Base-by-base conservation (phyloP, 2,329 filamentous ascomycete species). In the Aureobasidium sp. region DNA sequence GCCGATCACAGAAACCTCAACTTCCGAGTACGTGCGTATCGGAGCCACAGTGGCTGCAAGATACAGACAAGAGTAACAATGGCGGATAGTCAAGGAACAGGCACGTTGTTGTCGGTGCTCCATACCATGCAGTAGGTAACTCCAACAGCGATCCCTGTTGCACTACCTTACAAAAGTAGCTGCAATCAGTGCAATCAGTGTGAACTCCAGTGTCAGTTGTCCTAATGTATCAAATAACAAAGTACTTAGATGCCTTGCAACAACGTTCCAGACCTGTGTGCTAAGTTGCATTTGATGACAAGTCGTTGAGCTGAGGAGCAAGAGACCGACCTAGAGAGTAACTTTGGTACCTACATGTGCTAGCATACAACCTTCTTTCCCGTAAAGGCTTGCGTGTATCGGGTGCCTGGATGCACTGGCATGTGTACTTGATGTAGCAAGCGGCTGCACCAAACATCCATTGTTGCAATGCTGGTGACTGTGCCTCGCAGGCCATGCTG, bases 351-450 rank as follows among this genome's bases (percentile, higher is more conserved):
- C 51, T 55, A 42, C 51, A 42, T 55, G 26, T 41, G 9, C 23
- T 41, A 52, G 34, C 23, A 42, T 41, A 55, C 51, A 42, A 42
- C 36, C 26, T 55, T 55, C 51, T 55, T 55, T n/a, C 17, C 20
- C 15, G 51, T 41, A 42, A 10, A 42, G 37, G 51, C 50, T 52
- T 55, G 51, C 37, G 51, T 41, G 51, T 55, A 55, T 55, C 51
- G 37, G 51, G 17, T 29, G 51, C 51, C 36, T 41, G 23, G 15
- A 32, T 55, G 26, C 36, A 55, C 51, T 42, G 9, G 15, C 15
- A 39, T 41, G 51, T 34, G 37, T 55, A n/a, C 13, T 53, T 4
- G 20, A 37, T 26, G 15, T 29, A 32, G 36, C 29, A 41, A 41
- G 51, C 51, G 36, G 37, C 32, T 55, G 51, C 51, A 32, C 15